Percentiles rank a stretch among this genome's conserved stretches.
Evolutionary conservation across 768 basidiomycete genomes (phyloP).

Genomic region (Crassisporium funariophilum): DNA sequence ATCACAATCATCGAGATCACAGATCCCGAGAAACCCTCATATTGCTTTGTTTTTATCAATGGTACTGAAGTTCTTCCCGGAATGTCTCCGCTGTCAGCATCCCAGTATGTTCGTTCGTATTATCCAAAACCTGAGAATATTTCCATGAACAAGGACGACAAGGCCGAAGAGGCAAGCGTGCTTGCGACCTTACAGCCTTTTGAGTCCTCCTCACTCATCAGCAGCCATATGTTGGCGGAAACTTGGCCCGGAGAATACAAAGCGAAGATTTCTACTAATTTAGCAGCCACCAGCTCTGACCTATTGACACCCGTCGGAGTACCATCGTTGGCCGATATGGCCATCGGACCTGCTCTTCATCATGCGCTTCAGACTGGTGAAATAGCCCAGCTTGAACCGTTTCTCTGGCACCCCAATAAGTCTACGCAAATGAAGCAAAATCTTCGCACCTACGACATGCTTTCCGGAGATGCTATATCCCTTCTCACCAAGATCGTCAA

Average conservation of each 20-base stretch:
- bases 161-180: not conserved
- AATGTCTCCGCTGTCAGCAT: not conserved
- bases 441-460: not conserved
- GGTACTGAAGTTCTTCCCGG: not conserved
- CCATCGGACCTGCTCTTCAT: not conserved
- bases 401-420: not conserved
- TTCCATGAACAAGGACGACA: not conserved
- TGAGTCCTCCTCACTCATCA: not conserved
- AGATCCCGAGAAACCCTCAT: conserved; percentile 26
- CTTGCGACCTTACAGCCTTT: not conserved
- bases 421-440: not conserved
- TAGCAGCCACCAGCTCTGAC: not conserved
- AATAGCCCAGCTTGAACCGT: not conserved
- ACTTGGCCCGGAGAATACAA: not conserved
- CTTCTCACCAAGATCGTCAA: not conserved
- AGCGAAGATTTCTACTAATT: no score
- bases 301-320: not conserved
- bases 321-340: not conserved
- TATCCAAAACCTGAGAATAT: not conserved
- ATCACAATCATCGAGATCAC: conserved; percentile 38
- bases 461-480: not conserved
- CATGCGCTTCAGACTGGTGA: not conserved
- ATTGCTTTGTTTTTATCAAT: conserved; percentile 24
- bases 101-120: not conserved
- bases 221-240: not conserved